A percentile compares a stretch with the other conserved stretches of the same genome.
Evolutionary conservation across 331 rosid genomes (phyloP).

Genomic region (Quercus tomentella): DNA sequence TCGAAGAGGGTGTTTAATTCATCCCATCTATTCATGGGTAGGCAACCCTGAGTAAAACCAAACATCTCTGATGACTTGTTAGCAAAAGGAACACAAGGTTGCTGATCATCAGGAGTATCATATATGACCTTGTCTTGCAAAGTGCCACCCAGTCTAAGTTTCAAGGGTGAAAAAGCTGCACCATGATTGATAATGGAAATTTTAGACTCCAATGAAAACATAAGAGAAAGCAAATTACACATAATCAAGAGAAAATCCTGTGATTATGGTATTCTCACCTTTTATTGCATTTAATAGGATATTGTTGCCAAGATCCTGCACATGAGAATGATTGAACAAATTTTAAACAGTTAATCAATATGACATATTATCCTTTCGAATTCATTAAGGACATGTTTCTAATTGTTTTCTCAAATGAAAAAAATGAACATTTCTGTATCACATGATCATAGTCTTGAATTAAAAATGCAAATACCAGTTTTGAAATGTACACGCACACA

Average conservation of each 20-base stretch:
- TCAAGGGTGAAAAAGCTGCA: conserved; percentile 92
- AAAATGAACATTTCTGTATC: neutral
- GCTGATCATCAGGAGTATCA: conserved; percentile 47
- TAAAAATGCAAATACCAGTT: no score
- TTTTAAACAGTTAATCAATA: neutral
- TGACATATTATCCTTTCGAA: neutral
- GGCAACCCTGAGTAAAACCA: conserved; percentile 77
- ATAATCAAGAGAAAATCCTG: neutral
- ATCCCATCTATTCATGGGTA: conserved; percentile 90
- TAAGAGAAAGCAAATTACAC: neutral
- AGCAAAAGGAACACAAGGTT: conserved; percentile 56
- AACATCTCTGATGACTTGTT: conserved; percentile 45
- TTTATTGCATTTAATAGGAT: conserved; percentile 72
- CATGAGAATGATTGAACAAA: neutral
- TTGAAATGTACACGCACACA: no score
- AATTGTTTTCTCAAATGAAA: neutral
- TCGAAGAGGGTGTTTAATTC: conserved; percentile 69
- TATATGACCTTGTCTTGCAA: conserved; percentile 81
- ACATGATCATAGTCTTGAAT: no score
- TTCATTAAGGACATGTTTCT: neutral
- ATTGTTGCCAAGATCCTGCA: conserved; percentile 77
- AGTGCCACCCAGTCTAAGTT: conserved; percentile 83
- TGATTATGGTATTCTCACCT: conserved; percentile 41
- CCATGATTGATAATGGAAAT: conserved; percentile 18
- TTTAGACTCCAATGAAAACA: neutral